Base-by-base conservation (phyloP, 352 stramenopile genomes). In the Plasmopara halstedii region DNA sequence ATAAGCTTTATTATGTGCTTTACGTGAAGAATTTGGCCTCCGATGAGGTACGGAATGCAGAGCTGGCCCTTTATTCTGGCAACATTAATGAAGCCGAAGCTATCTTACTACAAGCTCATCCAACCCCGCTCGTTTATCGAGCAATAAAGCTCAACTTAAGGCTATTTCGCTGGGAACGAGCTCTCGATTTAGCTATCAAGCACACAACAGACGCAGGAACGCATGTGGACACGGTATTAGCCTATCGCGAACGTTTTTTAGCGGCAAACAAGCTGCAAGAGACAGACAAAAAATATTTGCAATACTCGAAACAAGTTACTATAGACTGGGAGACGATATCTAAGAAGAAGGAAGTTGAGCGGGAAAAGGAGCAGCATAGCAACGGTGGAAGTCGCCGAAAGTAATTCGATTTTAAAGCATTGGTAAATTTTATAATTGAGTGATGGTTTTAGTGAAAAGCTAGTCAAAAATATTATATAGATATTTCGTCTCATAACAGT, bases 121-220 rank as follows among this genome's bases (percentile, higher is more conserved):
- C 87, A 1, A 76, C 63, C 29, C 86, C 88, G 40, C 70, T 97
- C 1, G 52, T 97, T 8, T 96, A 97, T 50, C 81, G 89, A 34
- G 86, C 88, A 19, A 96, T 97, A 58, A 97, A 97, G 57, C 67
- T 97, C 49, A 97, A 97, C 53, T 62, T 97, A 31, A 67, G 84
- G 8, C 55, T 95, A 8, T 96, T 94, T 56, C 81, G 84, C 26
- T 97, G 84, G 85, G 70, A 92, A 31, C 65, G 84, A 14, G 89
- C 89, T 2, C 54, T 97, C 36, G 80, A 95, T 19, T 54, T 97
- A 4, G 86, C 88, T 4, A 78, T 95, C 34, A 91, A 95, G 50
- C 73, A 96, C 73, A 94, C 82, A 23, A 87, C 68, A 1, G 70
- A 87, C 22, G 80, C 75, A 14, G 75, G 75, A 8, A 95, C 73